Conservation (phyloP, 78 protist genomes). For the Neovahlkampfia damariscottae region DNA sequence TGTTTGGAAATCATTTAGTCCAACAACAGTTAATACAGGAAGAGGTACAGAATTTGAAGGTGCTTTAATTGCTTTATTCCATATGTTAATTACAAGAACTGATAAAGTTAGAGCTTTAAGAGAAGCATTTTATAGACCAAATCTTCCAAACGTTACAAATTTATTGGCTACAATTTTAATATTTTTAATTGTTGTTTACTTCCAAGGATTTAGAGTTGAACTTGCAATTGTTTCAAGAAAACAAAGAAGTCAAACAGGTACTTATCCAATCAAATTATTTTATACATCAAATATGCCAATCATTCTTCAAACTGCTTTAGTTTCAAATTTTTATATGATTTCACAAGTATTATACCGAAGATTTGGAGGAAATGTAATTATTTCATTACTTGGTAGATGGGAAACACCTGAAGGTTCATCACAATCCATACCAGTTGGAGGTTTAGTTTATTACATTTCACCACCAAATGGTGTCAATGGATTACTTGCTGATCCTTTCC, state of each 20-base stretch:
- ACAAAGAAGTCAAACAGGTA: slow-evolving; percentile 26
- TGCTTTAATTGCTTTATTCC: slow-evolving; percentile 96
- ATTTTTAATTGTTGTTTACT: slow-evolving; percentile 94
- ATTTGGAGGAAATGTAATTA: slow-evolving; percentile 72
- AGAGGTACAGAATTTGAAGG: slow-evolving; percentile 99
- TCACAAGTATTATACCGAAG: slow-evolving; percentile 91
- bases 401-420: background rate
- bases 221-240: slow-evolving; percentile 55
- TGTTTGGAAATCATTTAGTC: slow-evolving; percentile 97
- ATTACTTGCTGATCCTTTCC: slow-evolving; percentile 82
- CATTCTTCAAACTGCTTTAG: slow-evolving; percentile 95
- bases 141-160: slow-evolving; percentile 97
- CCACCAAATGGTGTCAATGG: slow-evolving; percentile 81
- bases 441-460: slow-evolving; percentile 95
- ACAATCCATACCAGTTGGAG: slow-evolving; percentile 73
- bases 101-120: slow-evolving; percentile 90
- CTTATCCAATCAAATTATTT: slow-evolving; percentile 98
- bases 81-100: slow-evolving; percentile 63
- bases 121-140: slow-evolving; percentile 96
- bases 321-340: slow-evolving; percentile 89
- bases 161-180: slow-evolving; percentile 93
- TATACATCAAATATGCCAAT: slow-evolving; percentile 99
- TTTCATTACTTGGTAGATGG: slow-evolving; percentile 94
- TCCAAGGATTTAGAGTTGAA: slow-evolving; percentile 96
- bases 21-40: slow-evolving; percentile 94